Evolutionary conservation across 768 basidiomycete species (phyloP).

Genomic region (Tylopilus vinaceipallidus): DNA sequence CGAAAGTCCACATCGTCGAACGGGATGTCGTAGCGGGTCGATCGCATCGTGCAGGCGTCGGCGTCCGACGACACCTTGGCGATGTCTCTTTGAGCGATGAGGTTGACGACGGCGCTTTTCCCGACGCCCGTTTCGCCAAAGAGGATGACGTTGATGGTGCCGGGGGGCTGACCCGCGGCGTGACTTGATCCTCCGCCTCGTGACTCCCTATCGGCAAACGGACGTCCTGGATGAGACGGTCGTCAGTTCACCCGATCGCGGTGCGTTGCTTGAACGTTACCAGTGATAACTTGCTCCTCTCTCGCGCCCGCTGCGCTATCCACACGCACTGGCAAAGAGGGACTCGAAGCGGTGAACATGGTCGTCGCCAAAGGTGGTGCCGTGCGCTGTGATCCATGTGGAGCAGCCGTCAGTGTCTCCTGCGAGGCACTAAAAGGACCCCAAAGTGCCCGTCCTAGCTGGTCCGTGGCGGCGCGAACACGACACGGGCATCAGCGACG

Average conservation of each 20-base stretch:
- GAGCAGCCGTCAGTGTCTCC: too few relatives aligned
- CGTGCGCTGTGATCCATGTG: too few relatives aligned
- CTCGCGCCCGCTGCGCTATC: background rate
- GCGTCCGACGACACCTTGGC: slow-evolving; percentile 15
- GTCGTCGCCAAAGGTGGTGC: too few relatives aligned
- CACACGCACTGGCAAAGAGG: background rate
- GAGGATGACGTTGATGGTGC: slow-evolving; percentile 2
- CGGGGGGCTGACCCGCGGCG: background rate
- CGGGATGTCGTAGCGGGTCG: slow-evolving; percentile 16
- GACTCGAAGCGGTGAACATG: background rate
- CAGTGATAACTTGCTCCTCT: background rate
- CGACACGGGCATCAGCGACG: too few relatives aligned
- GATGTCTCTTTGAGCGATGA: background rate
- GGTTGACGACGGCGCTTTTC: slow-evolving; percentile 8
- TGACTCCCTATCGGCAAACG: background rate
- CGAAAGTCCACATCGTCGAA: slow-evolving; percentile 11
- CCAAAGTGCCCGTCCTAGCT: too few relatives aligned
- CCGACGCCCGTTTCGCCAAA: slow-evolving; percentile 5
- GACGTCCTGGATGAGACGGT: background rate
- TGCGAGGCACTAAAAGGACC: too few relatives aligned
- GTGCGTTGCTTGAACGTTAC: background rate
- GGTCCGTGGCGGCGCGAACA: too few relatives aligned
- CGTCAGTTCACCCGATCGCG: background rate
- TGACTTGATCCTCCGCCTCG: background rate
- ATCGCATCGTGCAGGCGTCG: slow-evolving; percentile 29